Percentiles rank a stretch among this genome's conserved stretches.
phyloP scores from a whole-genome alignment of 140 eudicot genomes.

The Cichorium intybus region DNA sequence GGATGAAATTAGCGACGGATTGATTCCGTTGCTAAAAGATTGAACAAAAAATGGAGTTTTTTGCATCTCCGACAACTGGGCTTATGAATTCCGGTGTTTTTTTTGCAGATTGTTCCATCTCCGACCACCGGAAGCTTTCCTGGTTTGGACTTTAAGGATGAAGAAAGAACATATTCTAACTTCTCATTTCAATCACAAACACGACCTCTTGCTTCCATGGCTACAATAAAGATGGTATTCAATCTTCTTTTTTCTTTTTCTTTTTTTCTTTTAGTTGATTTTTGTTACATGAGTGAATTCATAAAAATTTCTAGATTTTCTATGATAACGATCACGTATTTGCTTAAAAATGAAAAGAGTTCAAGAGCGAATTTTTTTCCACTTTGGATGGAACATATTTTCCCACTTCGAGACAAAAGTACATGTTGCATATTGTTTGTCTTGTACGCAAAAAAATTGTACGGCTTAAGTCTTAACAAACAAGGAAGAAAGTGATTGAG shows the following conservation, averaged over 20 bases:
- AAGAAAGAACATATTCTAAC: conserved; percentile 39
- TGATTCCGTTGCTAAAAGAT: no score
- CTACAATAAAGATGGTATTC: conserved; percentile 46
- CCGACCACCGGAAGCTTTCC: conserved; percentile 64
- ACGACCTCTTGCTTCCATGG: conserved; percentile 45
- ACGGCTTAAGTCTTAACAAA: no score
- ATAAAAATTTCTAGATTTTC: no score
- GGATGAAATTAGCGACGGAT: not conserved
- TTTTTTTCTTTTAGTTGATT: not conserved
- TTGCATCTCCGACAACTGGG: not conserved
- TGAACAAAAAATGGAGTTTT: no score
- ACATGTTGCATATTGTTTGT: no score
- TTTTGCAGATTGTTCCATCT: conserved; percentile 62
- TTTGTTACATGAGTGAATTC: not conserved
- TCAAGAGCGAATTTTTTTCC: no score
- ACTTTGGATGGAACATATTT: no score
- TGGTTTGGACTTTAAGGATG: conserved; percentile 41
- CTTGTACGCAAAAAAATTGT: no score
- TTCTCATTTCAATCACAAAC: conserved; percentile 70
- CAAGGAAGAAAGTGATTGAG: no score
- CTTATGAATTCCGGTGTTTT: conserved; percentile 20
- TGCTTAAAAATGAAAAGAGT: no score
- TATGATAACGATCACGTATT: no score
- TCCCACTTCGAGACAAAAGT: no score
- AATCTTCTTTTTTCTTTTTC: not conserved